Evolutionary conservation across 441 rosid genomes (phyloP).

Genomic region (Isatis lusitanica): DNA sequence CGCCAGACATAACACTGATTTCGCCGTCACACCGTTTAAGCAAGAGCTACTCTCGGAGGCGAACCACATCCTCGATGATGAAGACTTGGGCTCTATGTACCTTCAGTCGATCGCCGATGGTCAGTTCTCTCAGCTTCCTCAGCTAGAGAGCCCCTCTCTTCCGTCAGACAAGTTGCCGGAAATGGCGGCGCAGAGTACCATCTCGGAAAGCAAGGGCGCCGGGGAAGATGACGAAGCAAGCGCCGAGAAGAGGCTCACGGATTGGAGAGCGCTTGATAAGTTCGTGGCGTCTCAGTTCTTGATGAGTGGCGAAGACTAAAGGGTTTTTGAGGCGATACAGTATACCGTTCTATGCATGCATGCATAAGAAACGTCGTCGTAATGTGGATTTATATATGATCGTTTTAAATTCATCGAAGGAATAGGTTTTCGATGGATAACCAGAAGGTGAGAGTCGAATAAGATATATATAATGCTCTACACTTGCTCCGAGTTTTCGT

Average conservation of each 20-base stretch:
- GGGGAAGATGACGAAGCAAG: slow-evolving; percentile 34
- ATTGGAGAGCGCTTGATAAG: slow-evolving; percentile 91
- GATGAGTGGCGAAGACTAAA: slow-evolving; percentile 62
- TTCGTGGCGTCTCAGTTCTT: slow-evolving; percentile 88
- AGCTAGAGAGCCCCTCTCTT: slow-evolving; percentile 72
- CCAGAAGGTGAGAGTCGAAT: slow-evolving; percentile 4
- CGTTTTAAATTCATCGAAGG: slow-evolving; percentile 13
- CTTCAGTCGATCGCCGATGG: slow-evolving; percentile 20
- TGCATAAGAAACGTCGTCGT: slow-evolving; percentile 14
- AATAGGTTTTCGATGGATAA: slow-evolving; percentile 5
- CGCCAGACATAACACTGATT: not conserved
- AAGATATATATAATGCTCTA: slow-evolving; percentile 3
- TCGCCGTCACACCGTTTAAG: slow-evolving; percentile 20
- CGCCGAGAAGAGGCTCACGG: slow-evolving; percentile 54
- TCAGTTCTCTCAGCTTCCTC: slow-evolving; percentile 61
- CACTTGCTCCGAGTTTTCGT: not conserved
- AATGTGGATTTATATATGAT: slow-evolving; percentile 12
- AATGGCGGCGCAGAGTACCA: slow-evolving; percentile 1
- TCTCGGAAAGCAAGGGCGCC: slow-evolving; percentile 5
- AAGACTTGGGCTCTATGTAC: slow-evolving; percentile 43
- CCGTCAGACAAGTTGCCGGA: slow-evolving; percentile 33
- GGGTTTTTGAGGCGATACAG: not conserved
- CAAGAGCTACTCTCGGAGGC: slow-evolving; percentile 16
- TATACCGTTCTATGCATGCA: slow-evolving; percentile 24
- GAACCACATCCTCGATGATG: slow-evolving; percentile 5